Percentiles rank a stretch among this genome's conserved stretches.
Conservation (phyloP, 768 basidiomycete species). For the Leccinum incarnatum region DNA sequence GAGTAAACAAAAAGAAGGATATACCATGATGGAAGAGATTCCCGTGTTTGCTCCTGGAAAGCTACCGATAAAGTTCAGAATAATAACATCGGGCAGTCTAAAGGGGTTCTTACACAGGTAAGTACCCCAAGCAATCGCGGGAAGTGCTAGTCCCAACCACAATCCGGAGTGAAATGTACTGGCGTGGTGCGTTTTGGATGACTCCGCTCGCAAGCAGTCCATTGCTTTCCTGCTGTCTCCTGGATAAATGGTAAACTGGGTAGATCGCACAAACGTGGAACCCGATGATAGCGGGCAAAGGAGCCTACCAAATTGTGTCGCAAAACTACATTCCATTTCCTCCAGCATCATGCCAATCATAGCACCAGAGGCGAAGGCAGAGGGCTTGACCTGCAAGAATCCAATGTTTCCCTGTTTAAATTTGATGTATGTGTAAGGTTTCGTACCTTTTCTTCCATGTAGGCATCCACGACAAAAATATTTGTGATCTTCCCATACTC, state of each 20-base stretch:
- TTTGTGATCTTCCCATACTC: slow-evolving; percentile 81
- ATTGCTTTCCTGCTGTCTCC: slow-evolving; percentile 79
- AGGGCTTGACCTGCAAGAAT: slow-evolving; percentile 55
- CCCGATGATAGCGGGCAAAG: not conserved
- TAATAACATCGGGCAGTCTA: not conserved
- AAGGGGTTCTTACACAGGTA: slow-evolving; percentile 43
- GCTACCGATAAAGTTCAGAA: slow-evolving; percentile 36
- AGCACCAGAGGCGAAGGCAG: slow-evolving; percentile 63
- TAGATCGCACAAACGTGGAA: not conserved
- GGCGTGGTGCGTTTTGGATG: slow-evolving; percentile 62
- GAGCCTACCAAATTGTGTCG: slow-evolving; percentile 66
- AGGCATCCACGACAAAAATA: slow-evolving; percentile 73
- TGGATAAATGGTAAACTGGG: slow-evolving; percentile 12
- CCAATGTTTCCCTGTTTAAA: not conserved
- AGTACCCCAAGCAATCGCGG: slow-evolving; percentile 63
- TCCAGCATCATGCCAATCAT: slow-evolving; percentile 64
- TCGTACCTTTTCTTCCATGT: slow-evolving; percentile 72
- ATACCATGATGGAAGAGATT: slow-evolving; percentile 62
- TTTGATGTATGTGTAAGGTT: not conserved
- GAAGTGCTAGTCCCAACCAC: slow-evolving; percentile 66
- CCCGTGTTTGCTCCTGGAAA: slow-evolving; percentile 49
- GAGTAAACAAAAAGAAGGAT: slow-evolving; percentile 78
- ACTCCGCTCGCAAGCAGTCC: slow-evolving; percentile 57
- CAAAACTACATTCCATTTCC: slow-evolving; percentile 74
- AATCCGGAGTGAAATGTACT: slow-evolving; percentile 77